Base-by-base conservation (phyloP, 805 yeast species). In the Candida rishiriensis region DNA sequence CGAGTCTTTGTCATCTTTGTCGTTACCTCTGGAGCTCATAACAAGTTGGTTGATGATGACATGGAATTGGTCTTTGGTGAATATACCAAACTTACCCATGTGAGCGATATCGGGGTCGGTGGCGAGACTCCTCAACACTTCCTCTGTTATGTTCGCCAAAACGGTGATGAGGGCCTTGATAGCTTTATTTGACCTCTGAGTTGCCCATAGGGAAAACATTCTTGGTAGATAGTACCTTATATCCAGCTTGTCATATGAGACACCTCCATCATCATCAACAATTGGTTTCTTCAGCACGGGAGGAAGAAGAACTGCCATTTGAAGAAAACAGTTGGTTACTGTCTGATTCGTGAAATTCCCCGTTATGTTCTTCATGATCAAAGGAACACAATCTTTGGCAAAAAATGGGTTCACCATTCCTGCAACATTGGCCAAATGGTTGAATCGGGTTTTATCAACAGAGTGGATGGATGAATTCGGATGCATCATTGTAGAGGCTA, bases 151-250 rank as follows among this genome's bases (percentile, higher is more conserved):
- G 26, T 78, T 72, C 6, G 91, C 85, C 46, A 88, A 61, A 14
- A 86, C 66, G 13, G 83, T 79, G 10, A 88, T 71, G 44, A 87
- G 53, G 51, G 81, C 83, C 10, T 55, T 46, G 9, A 81, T 70
- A 52, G 87, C 96, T 30, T 79, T 65, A 14, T 77, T 70, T 1
- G 61, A 49, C 52, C 74, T 64, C 35, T 79, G 63, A 47, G 80
- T 70, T 2, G 76, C 59, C 96, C 96, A 88, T 36, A 86, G 64
- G 48, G 85, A 80, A 52, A 87, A 86, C 8, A 88, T 58, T 2
- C 87, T 65, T 0, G 90, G 81, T 28, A 87, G 59, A 51, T 82
- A 80, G 49, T 79, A 49, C 9, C 73, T 69, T 11, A 62, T 55
- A 49, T 66, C 71, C 13, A 46, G 38, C 26, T 51, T 45, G 10